Conservation (phyloP, 1,139 yeast genomes). For the Zhuliangozyma blackwelliae region DNA sequence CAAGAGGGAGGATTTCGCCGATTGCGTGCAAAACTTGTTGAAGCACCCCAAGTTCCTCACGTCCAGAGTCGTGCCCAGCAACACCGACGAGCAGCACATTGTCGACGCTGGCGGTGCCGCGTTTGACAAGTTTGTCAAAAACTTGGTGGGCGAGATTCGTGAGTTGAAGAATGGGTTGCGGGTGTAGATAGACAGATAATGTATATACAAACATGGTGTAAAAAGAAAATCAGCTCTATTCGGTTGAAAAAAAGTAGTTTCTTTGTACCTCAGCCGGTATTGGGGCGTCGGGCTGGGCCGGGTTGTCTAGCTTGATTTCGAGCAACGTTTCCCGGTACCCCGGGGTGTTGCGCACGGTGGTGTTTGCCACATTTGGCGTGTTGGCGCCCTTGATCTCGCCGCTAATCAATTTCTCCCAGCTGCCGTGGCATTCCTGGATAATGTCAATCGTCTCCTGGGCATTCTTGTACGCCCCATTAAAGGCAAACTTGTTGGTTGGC, state of each 20-base stretch:
- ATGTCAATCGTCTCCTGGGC: conserved; percentile 69
- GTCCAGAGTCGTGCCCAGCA: conserved; percentile 61
- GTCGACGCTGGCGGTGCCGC: conserved; percentile 43
- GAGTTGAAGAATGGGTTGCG: conserved; percentile 46
- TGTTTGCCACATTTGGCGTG: conserved; percentile 48
- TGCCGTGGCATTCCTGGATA: conserved; percentile 63
- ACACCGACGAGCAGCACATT: conserved; percentile 58
- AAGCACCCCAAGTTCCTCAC: conserved; percentile 84
- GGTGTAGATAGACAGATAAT: conserved; percentile 3
- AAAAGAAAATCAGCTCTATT: conserved; percentile 1
- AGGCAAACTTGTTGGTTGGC: conserved; percentile 82
- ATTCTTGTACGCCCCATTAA: conserved; percentile 75
- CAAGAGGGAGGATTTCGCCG: conserved; percentile 54
- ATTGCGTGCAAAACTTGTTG: conserved; percentile 61
- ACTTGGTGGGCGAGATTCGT: conserved; percentile 51
- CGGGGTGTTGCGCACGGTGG: conserved; percentile 58
- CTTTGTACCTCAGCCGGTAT: conserved; percentile 21
- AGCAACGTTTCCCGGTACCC: conserved; percentile 9
- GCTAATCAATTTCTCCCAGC: conserved; percentile 64
- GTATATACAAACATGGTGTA: conserved; percentile 1
- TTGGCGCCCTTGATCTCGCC: conserved; percentile 49
- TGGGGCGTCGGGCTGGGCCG: conserved; percentile 21
- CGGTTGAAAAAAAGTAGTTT: conserved; percentile 10
- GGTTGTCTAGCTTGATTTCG: conserved; percentile 13
- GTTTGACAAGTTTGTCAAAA: conserved; percentile 40